Base-by-base conservation (phyloP, 1,139 yeast genomes). In the Kodamaea derodonti region DNA sequence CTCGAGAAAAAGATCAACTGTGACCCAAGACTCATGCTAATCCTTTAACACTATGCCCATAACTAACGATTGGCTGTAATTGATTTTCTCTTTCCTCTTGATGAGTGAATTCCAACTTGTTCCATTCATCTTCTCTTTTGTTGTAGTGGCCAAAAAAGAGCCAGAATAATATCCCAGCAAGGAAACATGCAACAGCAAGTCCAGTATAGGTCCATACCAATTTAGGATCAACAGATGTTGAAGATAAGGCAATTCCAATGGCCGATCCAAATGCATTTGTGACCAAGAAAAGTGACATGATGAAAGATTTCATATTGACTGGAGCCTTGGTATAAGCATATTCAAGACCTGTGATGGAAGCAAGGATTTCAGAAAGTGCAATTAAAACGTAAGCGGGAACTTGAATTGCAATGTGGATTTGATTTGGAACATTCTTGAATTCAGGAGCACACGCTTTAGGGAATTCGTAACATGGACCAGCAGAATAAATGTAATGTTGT, bases 271-370 rank as follows among this genome's bases (percentile, higher is more conserved):
- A 44, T 12, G 86, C 86, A 46, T 69, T 76, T 29, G 81, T 78
- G 36, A 80, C 57, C 53, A 80, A 64, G 60, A 74, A 80, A 32
- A 80, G 49, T 8, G 84, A 68, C 76, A 78, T 80, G 51, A 80
- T 73, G 54, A 80, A 75, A 9, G 84, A 74, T 56, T 78, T 78
- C 85, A 78, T 79, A 36, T 65, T 59, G 26, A 68, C 62, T 27
- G 86, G 85, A 10, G 86, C 85, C 61, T 78, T 78, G 34, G 84
- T 78, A 64, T 77, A 80, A 14, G 86, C 85, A 46, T 78, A 79
- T 58, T 78, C 83, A 43, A 78, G 68, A 42, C 85, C 85, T 25
- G 84, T 78, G 46, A 79, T 68, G 22, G 81, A 75, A 13, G 84
- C 83, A 43, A 80, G 65, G 38, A 80, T 79, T 58, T 80, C 86